Evolutionary conservation across 1,284 basidiomycete species (phyloP).

Genomic region (Pascua sp.): DNA sequence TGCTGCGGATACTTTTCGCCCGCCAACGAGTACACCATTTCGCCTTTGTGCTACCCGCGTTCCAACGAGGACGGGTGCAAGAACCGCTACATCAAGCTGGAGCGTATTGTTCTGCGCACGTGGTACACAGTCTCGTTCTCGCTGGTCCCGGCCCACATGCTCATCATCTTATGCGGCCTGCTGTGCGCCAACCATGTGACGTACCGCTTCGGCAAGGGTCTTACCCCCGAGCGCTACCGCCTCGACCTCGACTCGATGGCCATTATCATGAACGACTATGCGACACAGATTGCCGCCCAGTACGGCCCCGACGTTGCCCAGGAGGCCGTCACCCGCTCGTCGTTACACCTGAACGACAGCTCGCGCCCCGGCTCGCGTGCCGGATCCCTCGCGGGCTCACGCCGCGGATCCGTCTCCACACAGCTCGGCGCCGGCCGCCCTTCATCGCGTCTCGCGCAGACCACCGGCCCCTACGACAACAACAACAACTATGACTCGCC

Average conservation of each 20-base stretch:
- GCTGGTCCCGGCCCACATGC: conserved; percentile 62
- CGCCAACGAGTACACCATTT: conserved; percentile 62
- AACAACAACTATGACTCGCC: conserved; percentile 12
- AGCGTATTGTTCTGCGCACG: conserved; percentile 56
- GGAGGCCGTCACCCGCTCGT: conserved; percentile 41
- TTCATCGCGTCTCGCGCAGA: conserved; percentile 1
- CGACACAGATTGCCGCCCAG: conserved; percentile 52
- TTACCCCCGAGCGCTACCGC: conserved; percentile 69
- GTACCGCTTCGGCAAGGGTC: conserved; percentile 70
- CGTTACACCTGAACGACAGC: conserved; percentile 26
- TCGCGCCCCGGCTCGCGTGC: conserved; percentile 14
- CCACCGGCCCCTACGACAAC: background rate
- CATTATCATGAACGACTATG: conserved; percentile 68
- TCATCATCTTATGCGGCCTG: conserved; percentile 62
- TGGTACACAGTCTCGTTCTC: conserved; percentile 63
- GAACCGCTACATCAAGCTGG: conserved; percentile 60
- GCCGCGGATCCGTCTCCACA: conserved; percentile 10
- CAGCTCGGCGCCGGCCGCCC: conserved; percentile 1
- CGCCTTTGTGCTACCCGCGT: conserved; percentile 63
- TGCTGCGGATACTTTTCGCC: conserved; percentile 70
- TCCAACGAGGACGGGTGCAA: conserved; percentile 66
- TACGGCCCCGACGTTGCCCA: conserved; percentile 45
- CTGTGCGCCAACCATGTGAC: conserved; percentile 70
- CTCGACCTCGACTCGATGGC: conserved; percentile 63
- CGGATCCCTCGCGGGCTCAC: conserved; percentile 11